Base-by-base conservation (phyloP, 495 filamentous ascomycete genomes). In the Tuber magnatum region DNA sequence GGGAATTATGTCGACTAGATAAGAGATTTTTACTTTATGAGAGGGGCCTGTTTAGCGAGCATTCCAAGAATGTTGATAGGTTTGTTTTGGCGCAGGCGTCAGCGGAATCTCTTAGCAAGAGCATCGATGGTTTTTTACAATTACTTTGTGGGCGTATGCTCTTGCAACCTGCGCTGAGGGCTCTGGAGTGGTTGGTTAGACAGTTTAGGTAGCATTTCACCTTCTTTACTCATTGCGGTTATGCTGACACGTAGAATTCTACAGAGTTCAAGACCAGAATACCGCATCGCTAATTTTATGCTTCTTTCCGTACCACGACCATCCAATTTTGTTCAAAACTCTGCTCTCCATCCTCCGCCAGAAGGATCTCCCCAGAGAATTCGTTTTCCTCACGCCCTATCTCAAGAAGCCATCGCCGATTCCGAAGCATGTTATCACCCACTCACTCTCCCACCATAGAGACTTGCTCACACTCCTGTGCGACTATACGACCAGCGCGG, bases 101-200 rank as follows among this genome's bases (percentile, higher is more conserved):
- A 80, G 97, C 97, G 81, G 85, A 88, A 77, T 91, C 92, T 68
- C 86, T 99, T 44, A 90, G 97, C 84, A 84, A 85, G 65, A 92
- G 88, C 51, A 82, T 98, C 71, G 90, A 95, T 77, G 87, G 88
- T 7, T 98, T 98, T 80, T 86, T 99, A 69, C 90, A 89, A 40
- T 85, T 97, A 12, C 88, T 92, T 20, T 89, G 91, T 38, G 88
- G 89, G n/a, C 87, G 91, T 69, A 78, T 99, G 51, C 87, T 93
- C 41, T 85, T 99, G 65, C 93, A 89, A 82, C 94, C 94, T 24
- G 93, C 92, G 2, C 87, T 95, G 22, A 97, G 94, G 80, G 92
- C 93, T 7, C 86, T 97, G 44, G 96, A 99, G 85, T 99, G 95
- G 95, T 87, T 97, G 38, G 87, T 99, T 43, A 86, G 95, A 81